Evolutionary conservation across 805 yeast genomes (phyloP).

Genomic region (Ogataea glucozyma): DNA sequence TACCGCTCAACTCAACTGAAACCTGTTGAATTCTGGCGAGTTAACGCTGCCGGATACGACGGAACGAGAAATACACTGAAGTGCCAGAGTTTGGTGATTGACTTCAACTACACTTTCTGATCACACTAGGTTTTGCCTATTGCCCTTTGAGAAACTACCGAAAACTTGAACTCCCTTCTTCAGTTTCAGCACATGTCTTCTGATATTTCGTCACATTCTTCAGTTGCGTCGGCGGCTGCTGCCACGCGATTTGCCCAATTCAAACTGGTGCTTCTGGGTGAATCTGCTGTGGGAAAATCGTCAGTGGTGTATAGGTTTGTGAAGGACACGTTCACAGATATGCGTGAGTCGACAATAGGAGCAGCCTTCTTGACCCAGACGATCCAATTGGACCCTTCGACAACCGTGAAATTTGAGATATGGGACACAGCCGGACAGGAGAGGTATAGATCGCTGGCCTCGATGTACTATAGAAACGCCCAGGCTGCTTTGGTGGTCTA

Average conservation of each 20-base stretch:
- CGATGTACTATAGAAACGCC: conserved; percentile 81
- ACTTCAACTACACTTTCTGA: too few species aligned
- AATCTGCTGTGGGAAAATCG: conserved; percentile 69
- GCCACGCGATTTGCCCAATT: conserved; percentile 52
- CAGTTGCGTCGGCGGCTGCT: conserved; percentile 15
- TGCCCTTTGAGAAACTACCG: too few species aligned
- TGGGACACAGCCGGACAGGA: conserved; percentile 93
- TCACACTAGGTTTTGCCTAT: neutral
- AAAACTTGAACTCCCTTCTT: neutral
- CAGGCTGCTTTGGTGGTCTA: conserved; percentile 79
- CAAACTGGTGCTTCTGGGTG: conserved; percentile 61
- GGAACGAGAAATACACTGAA: too few species aligned
- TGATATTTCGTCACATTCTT: conserved; percentile 19
- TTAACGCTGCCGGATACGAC: conserved; percentile 1
- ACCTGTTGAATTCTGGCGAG: conserved; percentile 1
- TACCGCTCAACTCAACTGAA: too few species aligned
- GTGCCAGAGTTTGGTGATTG: too few species aligned
- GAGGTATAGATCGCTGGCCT: conserved; percentile 72
- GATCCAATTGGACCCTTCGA: conserved; percentile 51
- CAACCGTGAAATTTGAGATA: conserved; percentile 69
- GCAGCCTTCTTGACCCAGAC: conserved; percentile 80
- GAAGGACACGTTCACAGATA: conserved; percentile 69
- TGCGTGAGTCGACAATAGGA: conserved; percentile 79
- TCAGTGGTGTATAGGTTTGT: conserved; percentile 70
- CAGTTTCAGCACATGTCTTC: conserved; percentile 8